phyloP scores from a whole-genome alignment of 2,329 filamentous ascomycete genomes.

The Bisporella sp. region DNA sequence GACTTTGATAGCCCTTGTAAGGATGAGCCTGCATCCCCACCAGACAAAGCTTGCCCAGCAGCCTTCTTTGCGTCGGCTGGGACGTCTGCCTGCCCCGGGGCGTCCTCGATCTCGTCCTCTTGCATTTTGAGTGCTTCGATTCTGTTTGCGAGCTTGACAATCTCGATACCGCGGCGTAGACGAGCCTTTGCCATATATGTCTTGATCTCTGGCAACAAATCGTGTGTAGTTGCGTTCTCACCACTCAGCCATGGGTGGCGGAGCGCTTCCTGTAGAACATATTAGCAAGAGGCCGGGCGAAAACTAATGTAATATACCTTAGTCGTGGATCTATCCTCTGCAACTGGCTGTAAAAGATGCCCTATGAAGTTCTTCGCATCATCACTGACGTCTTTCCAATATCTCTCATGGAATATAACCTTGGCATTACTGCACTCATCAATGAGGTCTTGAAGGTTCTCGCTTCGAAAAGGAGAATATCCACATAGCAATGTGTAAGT shows the following conservation, averaged over 20 bases:
- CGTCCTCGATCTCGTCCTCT: conserved; percentile 77
- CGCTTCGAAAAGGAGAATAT: conserved; percentile 95
- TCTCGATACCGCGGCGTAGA: conserved; percentile 87
- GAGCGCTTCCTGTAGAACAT: conserved; percentile 58
- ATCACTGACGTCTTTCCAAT: conserved; percentile 95
- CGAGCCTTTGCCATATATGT: conserved; percentile 88
- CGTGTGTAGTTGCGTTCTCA: conserved; percentile 87
- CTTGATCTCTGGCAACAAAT: conserved; percentile 94
- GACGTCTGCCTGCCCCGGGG: conserved; percentile 55
- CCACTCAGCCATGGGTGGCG: conserved; percentile 85
- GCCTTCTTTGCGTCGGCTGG: conserved; percentile 50
- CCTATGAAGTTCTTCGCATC: conserved; percentile 95
- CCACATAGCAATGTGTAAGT: conserved; percentile 97
- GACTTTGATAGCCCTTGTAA: no score
- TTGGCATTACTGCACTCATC: conserved; percentile 81
- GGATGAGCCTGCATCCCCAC: conserved; percentile 7
- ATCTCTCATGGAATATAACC: conserved; percentile 93
- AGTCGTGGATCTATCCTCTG: conserved; percentile 70
- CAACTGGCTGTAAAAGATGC: conserved; percentile 69
- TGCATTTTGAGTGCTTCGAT: conserved; percentile 93
- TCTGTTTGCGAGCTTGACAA: conserved; percentile 91
- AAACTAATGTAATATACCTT: conserved; percentile 44
- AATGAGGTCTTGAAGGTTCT: conserved; percentile 87
- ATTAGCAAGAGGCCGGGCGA: conserved; percentile 1
- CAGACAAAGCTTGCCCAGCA: conserved; percentile 36